Percentiles rank a stretch among this genome's conserved stretches.
phyloP scores from a whole-genome alignment of 140 eudicot species.

The Flaveria floridana region DNA sequence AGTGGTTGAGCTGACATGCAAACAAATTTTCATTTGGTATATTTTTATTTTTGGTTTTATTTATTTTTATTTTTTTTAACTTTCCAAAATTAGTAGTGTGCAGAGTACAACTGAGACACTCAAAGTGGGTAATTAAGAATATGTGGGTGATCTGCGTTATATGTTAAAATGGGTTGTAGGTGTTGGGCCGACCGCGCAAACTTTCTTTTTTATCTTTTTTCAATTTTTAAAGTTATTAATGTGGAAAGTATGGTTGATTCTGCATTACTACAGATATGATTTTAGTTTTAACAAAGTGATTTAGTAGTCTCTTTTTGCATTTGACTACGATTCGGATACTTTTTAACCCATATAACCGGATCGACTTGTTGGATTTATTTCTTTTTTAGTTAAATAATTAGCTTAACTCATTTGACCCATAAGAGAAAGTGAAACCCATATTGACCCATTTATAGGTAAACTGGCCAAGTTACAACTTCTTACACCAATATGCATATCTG shows the following conservation, averaged over 20 bases:
- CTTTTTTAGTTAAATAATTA: neutral
- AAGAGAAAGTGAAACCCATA: neutral
- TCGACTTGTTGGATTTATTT: neutral
- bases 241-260: neutral
- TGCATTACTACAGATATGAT: neutral
- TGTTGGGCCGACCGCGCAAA: neutral
- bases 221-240: neutral
- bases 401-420: neutral
- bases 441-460: slow-evolving; percentile 18
- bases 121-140: neutral
- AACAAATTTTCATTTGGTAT: neutral
- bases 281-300: neutral
- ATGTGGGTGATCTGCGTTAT: neutral
- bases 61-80: neutral
- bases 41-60: too few species aligned
- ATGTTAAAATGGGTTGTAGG: neutral
- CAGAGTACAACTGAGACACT: neutral
- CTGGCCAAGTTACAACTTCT: neutral
- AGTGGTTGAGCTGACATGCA: neutral
- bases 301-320: neutral
- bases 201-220: neutral
- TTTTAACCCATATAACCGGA: neutral
- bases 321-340: neutral
- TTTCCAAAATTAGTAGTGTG: neutral
- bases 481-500: neutral